phyloP scores from a whole-genome alignment of 1,284 basidiomycete genomes.

The Cystobasidium pallidum region DNA sequence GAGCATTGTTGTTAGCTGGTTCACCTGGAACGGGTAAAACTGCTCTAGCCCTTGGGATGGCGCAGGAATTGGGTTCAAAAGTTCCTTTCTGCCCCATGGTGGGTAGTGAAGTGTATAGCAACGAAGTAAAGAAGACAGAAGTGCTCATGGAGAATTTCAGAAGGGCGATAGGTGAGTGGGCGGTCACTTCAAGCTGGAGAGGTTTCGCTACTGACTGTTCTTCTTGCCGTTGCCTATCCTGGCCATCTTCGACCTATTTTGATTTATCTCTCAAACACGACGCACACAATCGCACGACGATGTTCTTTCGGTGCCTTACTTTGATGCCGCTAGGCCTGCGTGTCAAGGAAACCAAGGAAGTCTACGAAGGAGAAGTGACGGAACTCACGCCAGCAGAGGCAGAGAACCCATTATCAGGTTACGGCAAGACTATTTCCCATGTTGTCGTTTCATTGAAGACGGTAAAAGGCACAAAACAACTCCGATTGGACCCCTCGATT shows the following conservation, averaged over 20 bases:
- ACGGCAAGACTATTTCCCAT: conserved; percentile 97
- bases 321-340: conserved; percentile 68
- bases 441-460: conserved; percentile 97
- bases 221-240: too few species aligned
- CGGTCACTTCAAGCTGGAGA: too few species aligned
- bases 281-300: too few species aligned
- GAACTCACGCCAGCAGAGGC: conserved; percentile 94
- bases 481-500: conserved; percentile 89
- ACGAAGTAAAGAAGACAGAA: conserved; percentile 99
- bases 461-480: conserved; percentile 96
- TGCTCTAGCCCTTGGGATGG: conserved; percentile 87
- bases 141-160: conserved; percentile 95
- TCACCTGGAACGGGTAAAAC: conserved; percentile 95
- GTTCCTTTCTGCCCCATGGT: conserved; percentile 99
- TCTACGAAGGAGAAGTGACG: conserved; percentile 97
- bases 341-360: conserved; percentile 98
- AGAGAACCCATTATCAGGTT: conserved; percentile 92
- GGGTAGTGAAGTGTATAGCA: conserved; percentile 93
- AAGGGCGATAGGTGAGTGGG: conserved; percentile 88
- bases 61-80: conserved; percentile 90
- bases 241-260: too few species aligned
- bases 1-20: conserved; percentile 82
- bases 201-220: too few species aligned
- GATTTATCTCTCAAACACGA: too few species aligned
- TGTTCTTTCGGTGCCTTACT: too few species aligned